A percentile compares a stretch with the other conserved stretches of the same genome.
Evolutionary conservation across 2,329 filamentous ascomycete genomes (phyloP).

Genomic region (Mycosphaerelloides madeirae): DNA sequence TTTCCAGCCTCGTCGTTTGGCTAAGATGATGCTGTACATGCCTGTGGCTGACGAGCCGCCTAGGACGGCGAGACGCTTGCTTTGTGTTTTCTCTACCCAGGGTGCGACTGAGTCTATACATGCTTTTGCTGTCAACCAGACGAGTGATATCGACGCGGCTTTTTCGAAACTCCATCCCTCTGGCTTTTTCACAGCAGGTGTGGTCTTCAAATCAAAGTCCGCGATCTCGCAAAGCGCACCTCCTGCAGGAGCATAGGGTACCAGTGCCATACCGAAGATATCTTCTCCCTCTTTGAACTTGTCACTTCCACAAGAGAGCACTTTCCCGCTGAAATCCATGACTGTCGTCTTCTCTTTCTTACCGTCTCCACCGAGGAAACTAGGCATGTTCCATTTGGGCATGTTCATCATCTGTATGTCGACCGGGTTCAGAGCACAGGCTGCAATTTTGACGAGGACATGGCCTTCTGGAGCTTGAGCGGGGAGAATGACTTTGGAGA

Average conservation of each 20-base stretch:
- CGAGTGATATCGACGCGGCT: conserved; percentile 29
- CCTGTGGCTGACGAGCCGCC: conserved; percentile 31
- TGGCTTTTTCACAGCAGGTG: conserved; percentile 28
- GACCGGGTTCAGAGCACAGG: conserved; percentile 34
- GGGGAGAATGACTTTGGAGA: conserved; percentile 17
- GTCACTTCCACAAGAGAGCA: conserved; percentile 21
- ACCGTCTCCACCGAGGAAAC: conserved; percentile 2
- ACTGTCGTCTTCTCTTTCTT: conserved; percentile 26
- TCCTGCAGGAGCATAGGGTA: conserved; percentile 21
- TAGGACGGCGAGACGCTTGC: conserved; percentile 29
- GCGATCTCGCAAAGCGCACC: conserved; percentile 30
- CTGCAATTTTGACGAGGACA: conserved; percentile 30
- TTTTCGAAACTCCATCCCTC: conserved; percentile 27
- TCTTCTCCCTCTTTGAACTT: conserved; percentile 29
- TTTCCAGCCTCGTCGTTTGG: conserved; percentile 31
- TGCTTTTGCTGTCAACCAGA: conserved; percentile 32
- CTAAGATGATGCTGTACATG: conserved; percentile 32
- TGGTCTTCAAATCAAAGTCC: conserved; percentile 23
- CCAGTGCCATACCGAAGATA: conserved; percentile 31
- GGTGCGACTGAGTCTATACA: conserved; percentile 27
- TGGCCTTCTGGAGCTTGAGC: conserved; percentile 20
- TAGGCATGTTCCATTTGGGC: conserved; percentile 7
- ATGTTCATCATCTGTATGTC: conserved; percentile 36
- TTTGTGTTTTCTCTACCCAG: conserved; percentile 21
- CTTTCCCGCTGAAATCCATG: conserved; percentile 31